Base-by-base conservation (phyloP, 805 yeast genomes). In the Myxozyma nipponensis region DNA sequence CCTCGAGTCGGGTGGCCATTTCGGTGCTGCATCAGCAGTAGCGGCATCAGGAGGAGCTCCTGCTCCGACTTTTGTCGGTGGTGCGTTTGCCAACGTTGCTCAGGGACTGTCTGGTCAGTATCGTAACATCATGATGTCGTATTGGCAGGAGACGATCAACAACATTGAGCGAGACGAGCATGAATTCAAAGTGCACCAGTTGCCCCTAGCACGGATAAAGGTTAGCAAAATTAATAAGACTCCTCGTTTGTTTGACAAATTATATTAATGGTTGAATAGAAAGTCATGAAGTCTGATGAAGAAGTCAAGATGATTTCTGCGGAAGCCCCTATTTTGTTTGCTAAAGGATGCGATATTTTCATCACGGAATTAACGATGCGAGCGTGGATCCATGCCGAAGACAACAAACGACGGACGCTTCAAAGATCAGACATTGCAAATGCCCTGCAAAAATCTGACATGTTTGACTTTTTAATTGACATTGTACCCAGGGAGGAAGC, bases 341-440 rank as follows among this genome's bases (percentile, higher is more conserved):
- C 98, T 42, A 93, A 93, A 68, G 98, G 98, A 1, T 93, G 98
- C 69, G 99, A 93, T 66, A 83, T 93, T 32, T 93, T 93, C 69
- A 91, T 93, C 60, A 90, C 98, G 0, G 99, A 93, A 67, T 73
- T 93, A 48, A 90, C 99, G 13, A 90, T 93, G 96, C 76, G 99
- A 51, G 97, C 98, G 5, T 93, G 98, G 98, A 88, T 93, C 55
- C 96, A 90, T 62, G 96, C 98, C 2, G 98, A 93, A 68, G 96
- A 88, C 63, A 87, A 87, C 71, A 93, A 93, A 66, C 78, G 99
- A 59, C 72, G 99, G 54, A 93, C 99, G 3, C 72, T 93, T 52
- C 99, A 93, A 67, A 86, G 89, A 63, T 81, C 88, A 1, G 99
- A 93, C 65, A 89, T 93, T 56, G 95, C 96, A 1, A 93, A 93